Conservation (phyloP, 768 basidiomycete genomes). For the Exidia glandulosa region DNA sequence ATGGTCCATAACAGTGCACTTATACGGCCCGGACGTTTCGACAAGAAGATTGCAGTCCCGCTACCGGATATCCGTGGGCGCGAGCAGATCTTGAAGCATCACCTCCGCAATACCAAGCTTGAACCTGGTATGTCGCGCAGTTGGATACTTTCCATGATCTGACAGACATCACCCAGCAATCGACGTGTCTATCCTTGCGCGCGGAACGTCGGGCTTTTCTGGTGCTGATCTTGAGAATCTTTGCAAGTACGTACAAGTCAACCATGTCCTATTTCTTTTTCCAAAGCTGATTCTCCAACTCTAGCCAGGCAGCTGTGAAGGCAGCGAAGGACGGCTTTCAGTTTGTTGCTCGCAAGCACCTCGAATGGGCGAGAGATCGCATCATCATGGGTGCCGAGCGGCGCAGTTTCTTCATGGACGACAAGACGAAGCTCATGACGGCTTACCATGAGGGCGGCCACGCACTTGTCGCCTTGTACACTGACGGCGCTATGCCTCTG, state of each 20-base stretch:
- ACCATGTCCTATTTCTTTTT: neutral
- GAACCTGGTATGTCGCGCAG: constrained; percentile 32
- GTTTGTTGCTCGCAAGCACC: constrained; percentile 66
- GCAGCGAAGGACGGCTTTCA: constrained; percentile 75
- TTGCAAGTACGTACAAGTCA: constrained; percentile 61
- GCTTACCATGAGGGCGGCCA: constrained; percentile 98
- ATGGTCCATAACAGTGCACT: constrained; percentile 65
- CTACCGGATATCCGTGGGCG: constrained; percentile 90
- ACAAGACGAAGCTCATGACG: constrained; percentile 76
- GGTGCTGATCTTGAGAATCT: constrained; percentile 96
- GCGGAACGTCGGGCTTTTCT: constrained; percentile 92
- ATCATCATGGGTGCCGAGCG: constrained; percentile 97
- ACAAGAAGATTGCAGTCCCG: constrained; percentile 84
- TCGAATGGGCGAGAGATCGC: constrained; percentile 98
- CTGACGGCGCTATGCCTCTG: constrained; percentile 89
- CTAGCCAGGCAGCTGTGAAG: constrained; percentile 83
- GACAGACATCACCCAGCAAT: constrained; percentile 37
- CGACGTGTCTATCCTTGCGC: constrained; percentile 78
- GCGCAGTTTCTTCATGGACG: constrained; percentile 78
- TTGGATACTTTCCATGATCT: neutral
- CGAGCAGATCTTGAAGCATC: constrained; percentile 85
- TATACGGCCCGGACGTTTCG: constrained; percentile 93
- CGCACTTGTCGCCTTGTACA: constrained; percentile 88
- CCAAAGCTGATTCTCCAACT: constrained; percentile 1
- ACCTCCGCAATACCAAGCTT: constrained; percentile 70